Evolutionary conservation across 2,329 filamentous ascomycete species (phyloP).

Genomic region (Diaporthe caulivora): DNA sequence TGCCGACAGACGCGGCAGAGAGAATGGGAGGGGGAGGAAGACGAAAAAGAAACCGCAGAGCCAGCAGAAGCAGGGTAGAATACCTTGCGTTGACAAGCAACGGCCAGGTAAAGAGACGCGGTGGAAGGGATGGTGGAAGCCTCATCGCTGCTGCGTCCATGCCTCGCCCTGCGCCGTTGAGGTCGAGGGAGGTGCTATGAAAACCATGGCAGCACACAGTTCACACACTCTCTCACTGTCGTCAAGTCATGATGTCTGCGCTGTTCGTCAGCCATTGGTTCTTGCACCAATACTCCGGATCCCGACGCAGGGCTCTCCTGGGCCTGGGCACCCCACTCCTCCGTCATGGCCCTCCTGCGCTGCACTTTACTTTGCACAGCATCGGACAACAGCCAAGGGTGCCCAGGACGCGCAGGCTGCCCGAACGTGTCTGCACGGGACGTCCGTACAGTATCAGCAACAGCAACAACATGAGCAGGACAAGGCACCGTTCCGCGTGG

Average conservation of each 20-base stretch:
- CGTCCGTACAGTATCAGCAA: background rate
- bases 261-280: constrained; percentile 29
- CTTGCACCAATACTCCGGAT: constrained; percentile 11
- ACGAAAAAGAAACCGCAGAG: background rate
- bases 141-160: background rate
- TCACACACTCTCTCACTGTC: background rate
- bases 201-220: background rate
- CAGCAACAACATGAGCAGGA: background rate
- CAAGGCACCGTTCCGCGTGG: background rate
- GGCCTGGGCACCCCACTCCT: background rate
- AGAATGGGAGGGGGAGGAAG: background rate
- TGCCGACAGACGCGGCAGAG: background rate
- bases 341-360: background rate
- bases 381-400: background rate
- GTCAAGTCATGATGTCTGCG: constrained; percentile 9
- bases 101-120: background rate
- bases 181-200: background rate
- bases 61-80: background rate
- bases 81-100: background rate
- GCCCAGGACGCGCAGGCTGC: background rate
- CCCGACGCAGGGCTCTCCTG: constrained; percentile 23
- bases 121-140: background rate
- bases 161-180: background rate
- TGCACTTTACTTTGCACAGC: background rate
- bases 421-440: no score